These are phyloP conservation scores for Lasiosphaeria ovina DNA, from an alignment of 495 filamentous ascomycete genomes.

Conservation along the genomic window DNA sequence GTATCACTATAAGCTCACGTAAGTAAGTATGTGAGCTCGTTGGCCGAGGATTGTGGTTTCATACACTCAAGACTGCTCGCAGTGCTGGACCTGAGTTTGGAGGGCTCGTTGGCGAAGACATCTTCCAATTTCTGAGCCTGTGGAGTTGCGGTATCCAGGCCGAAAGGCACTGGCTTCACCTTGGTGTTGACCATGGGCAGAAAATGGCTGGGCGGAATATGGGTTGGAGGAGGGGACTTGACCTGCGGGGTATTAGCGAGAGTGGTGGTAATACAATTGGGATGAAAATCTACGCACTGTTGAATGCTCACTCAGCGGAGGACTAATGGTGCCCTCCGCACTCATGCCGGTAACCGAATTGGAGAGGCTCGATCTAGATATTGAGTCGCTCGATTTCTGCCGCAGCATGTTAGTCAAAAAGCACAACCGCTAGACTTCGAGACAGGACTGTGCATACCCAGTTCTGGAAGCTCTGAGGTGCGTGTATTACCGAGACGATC, in stretches of 20 bases:
- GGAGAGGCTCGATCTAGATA: conserved; percentile 21
- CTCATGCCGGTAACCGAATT: conserved; percentile 25
- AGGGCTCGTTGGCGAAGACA: conserved; percentile 41
- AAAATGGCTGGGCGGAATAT: conserved; percentile 37
- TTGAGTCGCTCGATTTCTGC: conserved; percentile 37
- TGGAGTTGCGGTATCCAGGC: conserved; percentile 70
- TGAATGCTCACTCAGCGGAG: conserved; percentile 33
- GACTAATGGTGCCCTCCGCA: conserved; percentile 26
- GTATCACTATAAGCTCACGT: conserved; percentile 42
- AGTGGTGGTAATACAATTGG: not conserved
- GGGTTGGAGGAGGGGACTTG: conserved; percentile 35
- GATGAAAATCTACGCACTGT: conserved; percentile 27
- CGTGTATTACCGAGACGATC: conserved; percentile 83
- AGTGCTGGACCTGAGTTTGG: conserved; percentile 47
- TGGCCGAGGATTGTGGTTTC: conserved; percentile 20
- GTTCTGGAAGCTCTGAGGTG: conserved; percentile 70
- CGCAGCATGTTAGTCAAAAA: conserved; percentile 17
- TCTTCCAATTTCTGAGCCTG: conserved; percentile 79
- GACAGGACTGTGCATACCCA: conserved; percentile 56
- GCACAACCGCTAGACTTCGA: not conserved
- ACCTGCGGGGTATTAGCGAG: conserved; percentile 23
- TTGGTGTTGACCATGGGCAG: conserved; percentile 67
- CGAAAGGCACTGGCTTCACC: conserved; percentile 60
- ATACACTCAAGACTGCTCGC: conserved; percentile 72
- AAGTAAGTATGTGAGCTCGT: not conserved